Conservation (phyloP, 208 protist genomes). For the Wallacemonas sp. region DNA sequence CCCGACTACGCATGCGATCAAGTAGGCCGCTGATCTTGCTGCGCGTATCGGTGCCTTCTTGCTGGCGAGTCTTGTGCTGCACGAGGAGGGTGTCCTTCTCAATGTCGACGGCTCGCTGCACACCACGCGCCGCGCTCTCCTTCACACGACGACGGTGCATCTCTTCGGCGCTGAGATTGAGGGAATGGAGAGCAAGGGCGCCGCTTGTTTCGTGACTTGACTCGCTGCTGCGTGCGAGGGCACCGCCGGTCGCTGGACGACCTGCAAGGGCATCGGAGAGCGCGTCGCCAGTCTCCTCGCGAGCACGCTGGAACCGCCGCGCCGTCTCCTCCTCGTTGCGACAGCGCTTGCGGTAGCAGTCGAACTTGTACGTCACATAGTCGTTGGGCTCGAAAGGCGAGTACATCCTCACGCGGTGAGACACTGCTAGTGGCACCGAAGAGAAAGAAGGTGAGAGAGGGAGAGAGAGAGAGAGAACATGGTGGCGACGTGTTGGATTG, state of each 20-base stretch:
- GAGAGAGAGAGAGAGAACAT: no score
- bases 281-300: not conserved
- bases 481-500: not conserved
- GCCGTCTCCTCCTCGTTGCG: slow-evolving; percentile 23
- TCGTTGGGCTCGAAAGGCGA: slow-evolving; percentile 51
- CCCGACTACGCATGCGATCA: slow-evolving; percentile 44
- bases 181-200: not conserved
- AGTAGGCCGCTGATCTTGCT: slow-evolving; percentile 61
- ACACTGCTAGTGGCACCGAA: slow-evolving; percentile 6
- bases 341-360: slow-evolving; percentile 30
- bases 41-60: slow-evolving; percentile 60
- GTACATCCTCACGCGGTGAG: slow-evolving; percentile 32
- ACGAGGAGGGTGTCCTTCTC: slow-evolving; percentile 64
- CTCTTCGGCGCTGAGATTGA: slow-evolving; percentile 74
- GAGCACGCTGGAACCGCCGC: slow-evolving; percentile 9
- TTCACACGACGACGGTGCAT: slow-evolving; percentile 69
- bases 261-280: slow-evolving; percentile 13
- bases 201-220: not conserved
- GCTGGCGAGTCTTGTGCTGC: slow-evolving; percentile 50
- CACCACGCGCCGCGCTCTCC: slow-evolving; percentile 68
- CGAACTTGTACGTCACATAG: slow-evolving; percentile 52
- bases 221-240: no score
- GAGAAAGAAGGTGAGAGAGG: slow-evolving; percentile 14
- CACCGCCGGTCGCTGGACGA: no score
- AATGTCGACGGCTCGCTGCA: slow-evolving; percentile 65